Conservation (phyloP, 2,329 filamentous ascomycete genomes). For the Xylaria sp. region DNA sequence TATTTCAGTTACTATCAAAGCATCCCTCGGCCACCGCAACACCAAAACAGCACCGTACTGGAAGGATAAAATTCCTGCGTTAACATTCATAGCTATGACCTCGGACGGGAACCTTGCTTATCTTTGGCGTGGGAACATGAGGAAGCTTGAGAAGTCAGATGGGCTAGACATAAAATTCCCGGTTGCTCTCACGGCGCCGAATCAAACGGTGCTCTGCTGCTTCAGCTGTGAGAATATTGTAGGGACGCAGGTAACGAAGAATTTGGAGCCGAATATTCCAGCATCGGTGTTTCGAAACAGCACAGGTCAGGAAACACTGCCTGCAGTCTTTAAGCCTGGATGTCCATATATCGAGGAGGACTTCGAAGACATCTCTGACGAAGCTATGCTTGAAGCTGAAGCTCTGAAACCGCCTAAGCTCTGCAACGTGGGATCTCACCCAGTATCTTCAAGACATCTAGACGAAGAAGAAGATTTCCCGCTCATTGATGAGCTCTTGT, state of each 20-base stretch:
- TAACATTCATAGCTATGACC: constrained; percentile 80
- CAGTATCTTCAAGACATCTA: constrained; percentile 26
- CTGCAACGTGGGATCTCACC: constrained; percentile 39
- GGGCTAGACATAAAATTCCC: constrained; percentile 67
- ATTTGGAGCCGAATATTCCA: constrained; percentile 48
- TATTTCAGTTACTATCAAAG: constrained; percentile 71
- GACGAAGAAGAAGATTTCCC: constrained; percentile 58
- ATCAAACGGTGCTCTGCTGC: constrained; percentile 72
- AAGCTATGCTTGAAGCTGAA: constrained; percentile 54
- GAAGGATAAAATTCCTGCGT: constrained; percentile 70
- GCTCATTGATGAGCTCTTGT: constrained; percentile 62
- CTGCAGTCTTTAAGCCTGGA: constrained; percentile 7
- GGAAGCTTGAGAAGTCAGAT: constrained; percentile 70
- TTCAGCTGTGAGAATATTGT: constrained; percentile 89
- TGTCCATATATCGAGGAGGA: constrained; percentile 40
- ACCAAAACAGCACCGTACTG: constrained; percentile 69
- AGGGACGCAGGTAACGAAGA: constrained; percentile 59
- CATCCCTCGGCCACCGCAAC: constrained; percentile 78
- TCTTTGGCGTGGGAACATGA: constrained; percentile 73
- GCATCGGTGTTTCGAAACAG: constrained; percentile 48
- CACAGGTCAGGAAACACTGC: not conserved
- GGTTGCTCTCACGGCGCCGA: constrained; percentile 63
- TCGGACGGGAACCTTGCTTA: constrained; percentile 76
- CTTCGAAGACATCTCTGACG: constrained; percentile 54
- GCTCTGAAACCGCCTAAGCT: constrained; percentile 42